phyloP scores from a whole-genome alignment of 2,329 filamentous ascomycete species.

The Penicillium polonicum region DNA sequence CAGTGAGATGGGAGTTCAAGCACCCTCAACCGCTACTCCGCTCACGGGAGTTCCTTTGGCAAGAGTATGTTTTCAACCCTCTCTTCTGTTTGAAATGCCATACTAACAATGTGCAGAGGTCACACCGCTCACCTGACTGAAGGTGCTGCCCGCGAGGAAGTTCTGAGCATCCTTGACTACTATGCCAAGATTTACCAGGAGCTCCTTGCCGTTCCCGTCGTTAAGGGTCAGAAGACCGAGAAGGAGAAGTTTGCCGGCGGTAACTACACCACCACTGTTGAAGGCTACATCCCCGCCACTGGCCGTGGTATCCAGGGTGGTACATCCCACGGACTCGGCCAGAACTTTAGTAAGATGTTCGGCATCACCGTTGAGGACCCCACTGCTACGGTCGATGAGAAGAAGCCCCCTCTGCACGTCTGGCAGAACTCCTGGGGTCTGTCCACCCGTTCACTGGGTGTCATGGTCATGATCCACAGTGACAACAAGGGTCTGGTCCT shows the following conservation, averaged over 20 bases:
- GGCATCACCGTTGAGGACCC: slow-evolving; percentile 97
- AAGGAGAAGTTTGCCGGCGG: slow-evolving; percentile 98
- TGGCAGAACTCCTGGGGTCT: slow-evolving; percentile 99
- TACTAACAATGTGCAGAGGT: slow-evolving; percentile 47
- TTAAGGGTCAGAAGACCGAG: slow-evolving; percentile 91
- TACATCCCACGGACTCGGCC: slow-evolving; percentile 89
- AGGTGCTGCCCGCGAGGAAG: slow-evolving; percentile 76
- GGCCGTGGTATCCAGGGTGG: slow-evolving; percentile 95
- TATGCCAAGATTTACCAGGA: slow-evolving; percentile 93
- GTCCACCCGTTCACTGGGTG: slow-evolving; percentile 93
- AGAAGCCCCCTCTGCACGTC: slow-evolving; percentile 77
- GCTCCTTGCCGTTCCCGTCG: slow-evolving; percentile 88
- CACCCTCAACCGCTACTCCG: slow-evolving; percentile 81
- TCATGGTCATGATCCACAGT: slow-evolving; percentile 98
- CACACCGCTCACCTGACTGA: slow-evolving; percentile 90
- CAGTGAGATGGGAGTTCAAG: slow-evolving; percentile 80
- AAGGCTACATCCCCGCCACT: slow-evolving; percentile 94
- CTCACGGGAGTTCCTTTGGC: slow-evolving; percentile 95
- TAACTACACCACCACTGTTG: slow-evolving; percentile 93
- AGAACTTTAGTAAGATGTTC: slow-evolving; percentile 99
- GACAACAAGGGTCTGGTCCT: slow-evolving; percentile 95
- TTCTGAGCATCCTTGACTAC: slow-evolving; percentile 86
- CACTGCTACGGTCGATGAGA: slow-evolving; percentile 64
- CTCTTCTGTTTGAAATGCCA: background rate
- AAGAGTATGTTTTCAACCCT: slow-evolving; percentile 56